A percentile compares a stretch with the other conserved stretches of the same genome.
These are phyloP conservation scores for Trichoderma koningii DNA, from an alignment of 2,329 filamentous ascomycete species.

Conservation along the genomic window DNA sequence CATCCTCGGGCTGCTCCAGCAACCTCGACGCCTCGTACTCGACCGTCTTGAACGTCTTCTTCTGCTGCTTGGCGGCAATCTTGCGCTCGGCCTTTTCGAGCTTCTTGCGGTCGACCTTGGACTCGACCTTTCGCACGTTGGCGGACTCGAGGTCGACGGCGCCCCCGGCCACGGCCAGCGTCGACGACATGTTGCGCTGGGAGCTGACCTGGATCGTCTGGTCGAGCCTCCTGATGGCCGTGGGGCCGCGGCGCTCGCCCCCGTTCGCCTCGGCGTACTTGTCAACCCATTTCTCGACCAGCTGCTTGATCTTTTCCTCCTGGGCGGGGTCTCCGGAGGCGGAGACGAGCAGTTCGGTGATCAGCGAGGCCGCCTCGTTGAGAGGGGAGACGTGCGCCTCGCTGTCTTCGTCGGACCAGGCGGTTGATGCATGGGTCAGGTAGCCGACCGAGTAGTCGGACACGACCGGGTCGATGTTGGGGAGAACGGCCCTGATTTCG, in stretches of 20 bases:
- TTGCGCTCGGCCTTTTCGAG: constrained; percentile 98
- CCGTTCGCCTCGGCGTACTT: constrained; percentile 76
- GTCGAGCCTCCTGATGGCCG: constrained; percentile 80
- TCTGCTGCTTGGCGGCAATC: constrained; percentile 96
- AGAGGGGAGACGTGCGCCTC: constrained; percentile 71
- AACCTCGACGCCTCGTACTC: constrained; percentile 94
- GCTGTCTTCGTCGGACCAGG: constrained; percentile 76
- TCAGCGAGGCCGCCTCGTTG: constrained; percentile 76
- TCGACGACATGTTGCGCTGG: constrained; percentile 94
- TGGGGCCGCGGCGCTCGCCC: constrained; percentile 67
- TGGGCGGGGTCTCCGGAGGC: constrained; percentile 80
- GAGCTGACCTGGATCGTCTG: constrained; percentile 93
- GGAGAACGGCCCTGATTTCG: constrained; percentile 81
- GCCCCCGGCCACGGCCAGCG: constrained; percentile 80
- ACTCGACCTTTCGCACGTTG: constrained; percentile 91
- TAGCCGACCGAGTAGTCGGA: constrained; percentile 95
- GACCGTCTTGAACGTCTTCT: constrained; percentile 97
- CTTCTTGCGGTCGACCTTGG: constrained; percentile 97
- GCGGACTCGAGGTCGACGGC: constrained; percentile 92
- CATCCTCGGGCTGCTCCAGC: constrained; percentile 76
- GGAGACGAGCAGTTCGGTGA: constrained; percentile 88
- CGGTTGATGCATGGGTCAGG: constrained; percentile 85
- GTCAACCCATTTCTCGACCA: constrained; percentile 88
- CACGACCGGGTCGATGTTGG: constrained; percentile 83
- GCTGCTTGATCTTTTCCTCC: constrained; percentile 74